phyloP scores from a whole-genome alignment of 1,284 basidiomycete species.

The Pseudozyma flocculosa region DNA sequence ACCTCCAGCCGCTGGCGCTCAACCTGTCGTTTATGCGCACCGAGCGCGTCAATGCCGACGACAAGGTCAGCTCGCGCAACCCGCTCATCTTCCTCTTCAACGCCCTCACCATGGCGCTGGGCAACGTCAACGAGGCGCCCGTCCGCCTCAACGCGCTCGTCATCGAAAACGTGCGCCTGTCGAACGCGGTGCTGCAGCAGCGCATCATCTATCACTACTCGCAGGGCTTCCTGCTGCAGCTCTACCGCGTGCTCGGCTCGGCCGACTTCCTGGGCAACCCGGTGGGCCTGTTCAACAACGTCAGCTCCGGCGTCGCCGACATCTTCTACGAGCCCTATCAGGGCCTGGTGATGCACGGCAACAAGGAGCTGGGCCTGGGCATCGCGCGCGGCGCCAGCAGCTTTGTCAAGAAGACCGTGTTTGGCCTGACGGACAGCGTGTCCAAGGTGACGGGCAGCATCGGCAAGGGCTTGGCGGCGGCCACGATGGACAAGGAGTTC shows the following conservation, averaged over 20 bases:
- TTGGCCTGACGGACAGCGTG: conserved; percentile 90
- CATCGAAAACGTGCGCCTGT: conserved; percentile 90
- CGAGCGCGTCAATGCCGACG: conserved; percentile 85
- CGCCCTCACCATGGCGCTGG: conserved; percentile 92
- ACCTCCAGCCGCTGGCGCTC: conserved; percentile 89
- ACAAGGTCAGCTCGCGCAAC: conserved; percentile 65
- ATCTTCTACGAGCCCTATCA: conserved; percentile 99
- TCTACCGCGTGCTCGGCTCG: conserved; percentile 93
- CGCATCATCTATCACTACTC: conserved; percentile 90
- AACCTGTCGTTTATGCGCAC: conserved; percentile 96
- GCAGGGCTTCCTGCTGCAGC: conserved; percentile 87
- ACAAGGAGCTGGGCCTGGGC: conserved; percentile 92
- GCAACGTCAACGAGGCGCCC: conserved; percentile 96
- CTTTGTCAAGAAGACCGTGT: conserved; percentile 98
- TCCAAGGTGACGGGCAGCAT: conserved; percentile 97
- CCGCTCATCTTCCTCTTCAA: conserved; percentile 92
- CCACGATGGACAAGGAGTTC: conserved; percentile 94
- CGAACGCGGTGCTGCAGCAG: conserved; percentile 77
- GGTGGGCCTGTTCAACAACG: conserved; percentile 95
- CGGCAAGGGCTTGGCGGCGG: conserved; percentile 94
- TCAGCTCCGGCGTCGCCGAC: conserved; percentile 96
- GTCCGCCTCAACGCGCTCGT: conserved; percentile 90
- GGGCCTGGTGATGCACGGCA: conserved; percentile 94
- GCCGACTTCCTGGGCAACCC: conserved; percentile 84
- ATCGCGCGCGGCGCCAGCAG: conserved; percentile 91